Percentiles rank a stretch among this genome's conserved stretches.
Evolutionary conservation across 768 basidiomycete species (phyloP).

Genomic region (Cyclocybe cylindracea): DNA sequence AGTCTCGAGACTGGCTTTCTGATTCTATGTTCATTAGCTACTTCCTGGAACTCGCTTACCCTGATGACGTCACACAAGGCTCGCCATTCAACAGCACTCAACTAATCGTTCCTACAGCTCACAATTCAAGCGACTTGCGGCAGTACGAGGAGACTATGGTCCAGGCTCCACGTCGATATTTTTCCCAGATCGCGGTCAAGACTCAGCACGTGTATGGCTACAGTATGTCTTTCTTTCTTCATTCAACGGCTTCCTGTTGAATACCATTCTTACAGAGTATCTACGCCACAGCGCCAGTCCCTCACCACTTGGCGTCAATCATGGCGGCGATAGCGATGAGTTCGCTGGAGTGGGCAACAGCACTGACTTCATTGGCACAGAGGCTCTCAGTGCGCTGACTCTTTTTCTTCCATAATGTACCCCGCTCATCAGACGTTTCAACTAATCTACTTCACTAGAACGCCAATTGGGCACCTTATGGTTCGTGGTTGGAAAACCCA

Average conservation of each 20-base stretch:
- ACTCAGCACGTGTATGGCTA: constrained; percentile 34
- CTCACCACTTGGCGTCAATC: neutral
- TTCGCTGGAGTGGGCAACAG: constrained; percentile 1
- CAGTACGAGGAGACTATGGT: constrained; percentile 36
- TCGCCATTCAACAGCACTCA: constrained; percentile 17
- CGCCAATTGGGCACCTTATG: constrained; percentile 3
- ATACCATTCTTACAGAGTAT: neutral
- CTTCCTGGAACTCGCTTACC: constrained; percentile 15
- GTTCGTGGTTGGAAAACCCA: constrained; percentile 1
- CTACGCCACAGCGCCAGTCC: neutral
- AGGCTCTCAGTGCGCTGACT: constrained; percentile 9
- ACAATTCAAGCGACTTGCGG: constrained; percentile 40
- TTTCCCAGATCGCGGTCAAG: constrained; percentile 26
- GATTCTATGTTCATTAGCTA: constrained; percentile 5
- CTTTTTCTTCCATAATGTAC: neutral
- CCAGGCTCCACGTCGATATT: constrained; percentile 34
- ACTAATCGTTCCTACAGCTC: constrained; percentile 22
- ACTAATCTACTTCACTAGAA: constrained; percentile 10
- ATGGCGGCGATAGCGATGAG: constrained; percentile 7
- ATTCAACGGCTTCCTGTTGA: neutral
- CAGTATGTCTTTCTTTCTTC: constrained; percentile 23
- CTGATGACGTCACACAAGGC: constrained; percentile 17
- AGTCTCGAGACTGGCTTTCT: neutral
- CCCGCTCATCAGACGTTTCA: neutral
- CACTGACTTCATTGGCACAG: constrained; percentile 11